Conservation (phyloP, 352 stramenopile genomes). For the Phytophthora hybrid region DNA sequence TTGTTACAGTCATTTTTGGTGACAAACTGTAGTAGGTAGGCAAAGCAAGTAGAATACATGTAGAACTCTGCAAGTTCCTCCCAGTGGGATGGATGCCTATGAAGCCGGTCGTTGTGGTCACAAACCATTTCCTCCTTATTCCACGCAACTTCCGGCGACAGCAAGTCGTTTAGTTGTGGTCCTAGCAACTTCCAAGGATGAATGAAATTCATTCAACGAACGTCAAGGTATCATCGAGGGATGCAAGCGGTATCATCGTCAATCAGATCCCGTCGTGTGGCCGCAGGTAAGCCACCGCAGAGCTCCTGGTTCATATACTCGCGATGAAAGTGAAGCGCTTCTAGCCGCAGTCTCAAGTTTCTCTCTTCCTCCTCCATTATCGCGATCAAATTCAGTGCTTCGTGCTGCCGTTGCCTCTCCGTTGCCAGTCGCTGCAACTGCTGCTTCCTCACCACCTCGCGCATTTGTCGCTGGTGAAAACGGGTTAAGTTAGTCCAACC, state of each 20-base stretch:
- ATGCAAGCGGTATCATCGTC: conserved; percentile 10
- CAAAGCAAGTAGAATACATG: no score
- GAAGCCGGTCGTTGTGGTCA: no score
- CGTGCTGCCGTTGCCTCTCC: conserved; percentile 53
- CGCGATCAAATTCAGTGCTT: conserved; percentile 47
- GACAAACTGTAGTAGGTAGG: no score
- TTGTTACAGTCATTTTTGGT: neutral
- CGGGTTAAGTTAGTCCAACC: neutral
- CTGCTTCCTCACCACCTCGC: conserved; percentile 45
- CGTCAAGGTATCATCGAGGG: conserved; percentile 18
- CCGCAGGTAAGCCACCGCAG: conserved; percentile 3
- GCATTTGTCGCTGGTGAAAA: conserved; percentile 45
- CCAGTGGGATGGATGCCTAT: no score
- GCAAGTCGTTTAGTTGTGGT: conserved; percentile 15
- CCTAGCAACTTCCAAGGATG: neutral
- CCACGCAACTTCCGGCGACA: neutral
- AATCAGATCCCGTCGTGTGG: conserved; percentile 15
- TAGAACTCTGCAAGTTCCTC: no score
- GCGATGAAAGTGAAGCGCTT: conserved; percentile 68
- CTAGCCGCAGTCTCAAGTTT: conserved; percentile 56
- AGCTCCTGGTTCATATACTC: conserved; percentile 51
- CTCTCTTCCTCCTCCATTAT: conserved; percentile 69
- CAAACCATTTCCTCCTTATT: no score
- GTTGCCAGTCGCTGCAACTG: conserved; percentile 45
- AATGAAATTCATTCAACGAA: no score